A percentile compares a stretch with the other conserved stretches of the same genome.
phyloP scores from a whole-genome alignment of 208 protist genomes.

The Wallacemonas sp. region DNA sequence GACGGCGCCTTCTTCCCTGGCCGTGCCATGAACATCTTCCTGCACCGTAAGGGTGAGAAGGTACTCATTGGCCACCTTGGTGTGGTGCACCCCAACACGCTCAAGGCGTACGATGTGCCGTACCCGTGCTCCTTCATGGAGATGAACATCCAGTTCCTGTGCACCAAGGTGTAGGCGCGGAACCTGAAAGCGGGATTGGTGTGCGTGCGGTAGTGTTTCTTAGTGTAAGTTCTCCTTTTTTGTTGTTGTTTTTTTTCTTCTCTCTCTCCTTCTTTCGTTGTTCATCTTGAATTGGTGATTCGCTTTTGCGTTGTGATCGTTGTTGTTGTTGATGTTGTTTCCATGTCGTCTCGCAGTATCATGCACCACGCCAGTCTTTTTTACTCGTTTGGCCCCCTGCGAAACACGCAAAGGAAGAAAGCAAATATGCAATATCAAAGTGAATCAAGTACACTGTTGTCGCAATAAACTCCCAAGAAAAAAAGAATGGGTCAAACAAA shows the following conservation, averaged over 20 bases:
- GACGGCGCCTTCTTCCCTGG: slow-evolving; percentile 92
- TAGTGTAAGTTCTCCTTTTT: background rate
- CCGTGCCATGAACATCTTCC: slow-evolving; percentile 82
- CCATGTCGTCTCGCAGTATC: too few relatives aligned
- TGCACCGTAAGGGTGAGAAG: slow-evolving; percentile 62
- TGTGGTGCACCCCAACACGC: slow-evolving; percentile 89
- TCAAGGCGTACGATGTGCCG: slow-evolving; percentile 92
- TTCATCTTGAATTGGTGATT: background rate
- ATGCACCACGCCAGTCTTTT: too few relatives aligned
- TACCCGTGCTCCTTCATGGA: slow-evolving; percentile 94
- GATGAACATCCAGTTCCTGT: slow-evolving; percentile 90
- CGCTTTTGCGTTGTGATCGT: background rate
- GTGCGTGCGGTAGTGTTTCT: background rate
- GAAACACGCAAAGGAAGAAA: too few relatives aligned
- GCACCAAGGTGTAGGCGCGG: slow-evolving; percentile 14
- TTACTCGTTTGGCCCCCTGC: too few relatives aligned
- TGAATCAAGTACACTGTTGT: too few relatives aligned
- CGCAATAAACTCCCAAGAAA: too few relatives aligned
- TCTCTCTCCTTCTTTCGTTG: background rate
- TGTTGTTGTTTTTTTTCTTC: background rate
- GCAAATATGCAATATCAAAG: too few relatives aligned
- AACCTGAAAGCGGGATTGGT: background rate
- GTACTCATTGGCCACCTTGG: slow-evolving; percentile 77
- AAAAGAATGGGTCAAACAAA: background rate
- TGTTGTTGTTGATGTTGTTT: background rate